Percentiles rank a stretch among this genome's conserved stretches.
Conservation (phyloP, 2,329 filamentous ascomycete genomes). For the Periconia macrospinosa region DNA sequence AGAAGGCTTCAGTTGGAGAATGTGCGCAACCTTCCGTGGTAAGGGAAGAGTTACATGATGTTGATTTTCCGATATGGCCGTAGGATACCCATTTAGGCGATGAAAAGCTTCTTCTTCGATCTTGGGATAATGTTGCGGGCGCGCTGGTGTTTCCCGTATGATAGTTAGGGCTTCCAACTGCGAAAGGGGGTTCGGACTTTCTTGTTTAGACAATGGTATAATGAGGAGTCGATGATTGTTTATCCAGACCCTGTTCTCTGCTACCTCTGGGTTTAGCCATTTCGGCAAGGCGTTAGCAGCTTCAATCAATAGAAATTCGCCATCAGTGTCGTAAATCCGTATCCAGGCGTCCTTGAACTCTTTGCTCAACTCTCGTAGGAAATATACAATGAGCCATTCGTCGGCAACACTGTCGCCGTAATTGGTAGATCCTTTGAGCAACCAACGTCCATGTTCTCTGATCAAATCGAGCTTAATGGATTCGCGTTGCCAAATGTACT, state of each 20-base stretch:
- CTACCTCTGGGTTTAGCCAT: conserved; percentile 91
- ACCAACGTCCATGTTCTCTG: conserved; percentile 60
- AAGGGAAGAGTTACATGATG: conserved; percentile 75
- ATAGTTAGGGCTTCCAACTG: conserved; percentile 66
- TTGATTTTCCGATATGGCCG: conserved; percentile 71
- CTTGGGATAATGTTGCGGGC: conserved; percentile 69
- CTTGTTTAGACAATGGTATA: conserved; percentile 58
- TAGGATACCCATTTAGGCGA: conserved; percentile 80
- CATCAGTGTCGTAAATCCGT: conserved; percentile 82
- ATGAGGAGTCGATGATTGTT: conserved; percentile 74
- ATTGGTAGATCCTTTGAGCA: conserved; percentile 76
- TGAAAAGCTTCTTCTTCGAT: conserved; percentile 92
- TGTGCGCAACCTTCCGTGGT: conserved; percentile 77
- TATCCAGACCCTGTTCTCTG: conserved; percentile 87
- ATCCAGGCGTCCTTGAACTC: conserved; percentile 77
- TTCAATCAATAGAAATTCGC: conserved; percentile 93
- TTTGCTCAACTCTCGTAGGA: conserved; percentile 79
- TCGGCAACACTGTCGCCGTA: conserved; percentile 96
- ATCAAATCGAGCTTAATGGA: conserved; percentile 68
- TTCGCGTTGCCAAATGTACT: conserved; percentile 96
- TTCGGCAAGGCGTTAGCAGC: conserved; percentile 83
- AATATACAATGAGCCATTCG: conserved; percentile 94
- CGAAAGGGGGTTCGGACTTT: conserved; percentile 51
- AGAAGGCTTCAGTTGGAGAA: conserved; percentile 74
- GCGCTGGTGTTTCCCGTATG: conserved; percentile 59